Percentiles rank a stretch among this genome's conserved stretches.
phyloP scores from a whole-genome alignment of 805 yeast species.

The Yamadazyma akitaensis region DNA sequence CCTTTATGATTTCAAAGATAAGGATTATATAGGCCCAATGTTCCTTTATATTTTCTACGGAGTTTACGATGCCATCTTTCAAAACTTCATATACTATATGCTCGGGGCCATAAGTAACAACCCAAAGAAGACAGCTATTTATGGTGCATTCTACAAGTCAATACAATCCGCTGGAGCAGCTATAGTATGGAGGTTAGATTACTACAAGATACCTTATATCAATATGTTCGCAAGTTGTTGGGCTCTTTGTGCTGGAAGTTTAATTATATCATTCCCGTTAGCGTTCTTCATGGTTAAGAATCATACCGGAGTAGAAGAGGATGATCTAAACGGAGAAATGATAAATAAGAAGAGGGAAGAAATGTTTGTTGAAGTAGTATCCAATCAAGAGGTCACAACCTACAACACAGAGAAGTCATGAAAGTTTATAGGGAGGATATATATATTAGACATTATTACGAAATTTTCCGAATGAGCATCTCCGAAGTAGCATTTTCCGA shows the following conservation, averaged over 20 bases:
- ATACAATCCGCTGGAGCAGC: constrained; percentile 64
- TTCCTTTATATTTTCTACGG: constrained; percentile 63
- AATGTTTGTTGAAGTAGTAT: neutral
- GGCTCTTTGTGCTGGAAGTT: constrained; percentile 48
- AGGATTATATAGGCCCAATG: constrained; percentile 53
- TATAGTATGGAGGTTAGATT: constrained; percentile 57
- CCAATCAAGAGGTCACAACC: neutral
- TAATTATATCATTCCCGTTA: constrained; percentile 47
- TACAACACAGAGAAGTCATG: neutral
- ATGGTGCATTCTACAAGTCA: constrained; percentile 62
- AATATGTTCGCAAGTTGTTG: constrained; percentile 46
- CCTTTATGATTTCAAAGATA: constrained; percentile 45
- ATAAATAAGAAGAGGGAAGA: neutral
- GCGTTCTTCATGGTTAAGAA: constrained; percentile 43
- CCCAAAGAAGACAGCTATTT: constrained; percentile 52
- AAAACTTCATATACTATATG: constrained; percentile 55
- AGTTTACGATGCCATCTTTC: constrained; percentile 56
- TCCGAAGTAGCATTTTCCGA: too few relatives aligned
- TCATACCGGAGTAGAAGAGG: constrained; percentile 35
- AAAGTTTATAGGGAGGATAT: neutral
- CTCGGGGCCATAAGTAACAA: constrained; percentile 58
- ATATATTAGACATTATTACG: too few relatives aligned
- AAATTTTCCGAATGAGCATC: too few relatives aligned
- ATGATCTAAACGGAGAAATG: constrained; percentile 20
- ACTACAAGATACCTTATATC: constrained; percentile 35